Evolutionary conservation across 2,329 filamentous ascomycete genomes (phyloP).

Genomic region (Aureobasidium melanogenum): DNA sequence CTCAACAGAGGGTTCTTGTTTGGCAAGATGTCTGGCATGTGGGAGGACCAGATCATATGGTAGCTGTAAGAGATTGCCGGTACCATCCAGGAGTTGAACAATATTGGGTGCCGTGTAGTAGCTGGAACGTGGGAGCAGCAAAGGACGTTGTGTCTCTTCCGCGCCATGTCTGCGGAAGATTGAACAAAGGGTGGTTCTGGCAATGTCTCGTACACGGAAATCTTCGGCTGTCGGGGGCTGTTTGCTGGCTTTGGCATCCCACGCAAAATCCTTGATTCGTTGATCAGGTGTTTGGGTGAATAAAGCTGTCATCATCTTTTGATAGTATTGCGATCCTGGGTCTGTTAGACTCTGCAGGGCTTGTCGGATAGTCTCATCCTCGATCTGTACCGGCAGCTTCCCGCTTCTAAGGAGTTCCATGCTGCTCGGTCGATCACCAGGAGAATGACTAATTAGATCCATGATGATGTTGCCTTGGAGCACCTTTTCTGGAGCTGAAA

Average conservation of each 20-base stretch:
- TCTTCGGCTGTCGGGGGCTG: constrained; percentile 17
- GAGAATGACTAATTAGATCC: constrained; percentile 72
- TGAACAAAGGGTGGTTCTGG: constrained; percentile 63
- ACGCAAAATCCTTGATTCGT: constrained; percentile 61
- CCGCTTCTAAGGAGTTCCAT: constrained; percentile 75
- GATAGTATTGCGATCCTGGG: constrained; percentile 76
- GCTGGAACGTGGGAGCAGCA: constrained; percentile 71
- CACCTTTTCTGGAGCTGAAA: constrained; percentile 58
- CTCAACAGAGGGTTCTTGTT: constrained; percentile 55
- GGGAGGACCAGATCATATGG: constrained; percentile 89
- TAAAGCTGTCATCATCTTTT: constrained; percentile 77
- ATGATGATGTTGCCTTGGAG: constrained; percentile 68
- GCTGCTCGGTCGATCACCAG: constrained; percentile 73
- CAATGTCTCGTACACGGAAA: constrained; percentile 33
- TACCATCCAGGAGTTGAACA: constrained; percentile 71
- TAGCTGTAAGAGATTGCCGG: constrained; percentile 84
- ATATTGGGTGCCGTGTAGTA: constrained; percentile 63
- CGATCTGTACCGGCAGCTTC: constrained; percentile 81
- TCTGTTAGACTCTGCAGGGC: constrained; percentile 75
- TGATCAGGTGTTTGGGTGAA: constrained; percentile 65
- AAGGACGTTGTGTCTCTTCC: constrained; percentile 65
- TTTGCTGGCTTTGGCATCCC: constrained; percentile 33
- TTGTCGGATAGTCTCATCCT: constrained; percentile 81
- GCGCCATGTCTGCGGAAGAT: constrained; percentile 89
- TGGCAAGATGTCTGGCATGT: constrained; percentile 74